Conservation (phyloP, 202 grass and related monocot genomes). For the Eragrostis tef region DNA sequence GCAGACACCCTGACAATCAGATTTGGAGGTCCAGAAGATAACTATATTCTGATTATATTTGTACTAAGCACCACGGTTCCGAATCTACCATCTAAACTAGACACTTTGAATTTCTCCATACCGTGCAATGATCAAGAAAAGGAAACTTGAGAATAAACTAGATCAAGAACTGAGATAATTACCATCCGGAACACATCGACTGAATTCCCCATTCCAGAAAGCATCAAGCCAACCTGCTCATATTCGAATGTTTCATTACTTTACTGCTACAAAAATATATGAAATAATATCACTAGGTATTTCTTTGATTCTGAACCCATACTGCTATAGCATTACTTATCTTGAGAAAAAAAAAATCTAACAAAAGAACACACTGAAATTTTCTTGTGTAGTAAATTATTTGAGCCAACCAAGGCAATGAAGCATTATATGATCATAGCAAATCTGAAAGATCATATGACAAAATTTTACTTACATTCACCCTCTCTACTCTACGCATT, state of each 20-base stretch:
- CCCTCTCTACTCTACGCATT: slow-evolving; percentile 84
- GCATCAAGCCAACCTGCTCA: slow-evolving; percentile 79
- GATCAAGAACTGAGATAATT: slow-evolving; percentile 28
- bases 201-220: slow-evolving; percentile 63
- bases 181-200: slow-evolving; percentile 72
- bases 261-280: background rate
- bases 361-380: background rate
- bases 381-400: background rate
- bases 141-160: background rate
- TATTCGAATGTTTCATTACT: background rate
- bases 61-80: background rate
- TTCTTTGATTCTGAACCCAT: background rate
- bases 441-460: background rate
- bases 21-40: background rate
- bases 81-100: background rate
- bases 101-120: background rate
- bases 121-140: background rate
- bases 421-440: background rate
- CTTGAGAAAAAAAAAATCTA: background rate
- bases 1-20: background rate
- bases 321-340: background rate
- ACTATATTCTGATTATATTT: background rate
- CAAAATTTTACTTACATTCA: slow-evolving; percentile 65
- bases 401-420: background rate
- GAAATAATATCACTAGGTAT: background rate